Evolutionary conservation across 2,329 filamentous ascomycete species (phyloP).

Genomic region (Neonectria neomacrospora): DNA sequence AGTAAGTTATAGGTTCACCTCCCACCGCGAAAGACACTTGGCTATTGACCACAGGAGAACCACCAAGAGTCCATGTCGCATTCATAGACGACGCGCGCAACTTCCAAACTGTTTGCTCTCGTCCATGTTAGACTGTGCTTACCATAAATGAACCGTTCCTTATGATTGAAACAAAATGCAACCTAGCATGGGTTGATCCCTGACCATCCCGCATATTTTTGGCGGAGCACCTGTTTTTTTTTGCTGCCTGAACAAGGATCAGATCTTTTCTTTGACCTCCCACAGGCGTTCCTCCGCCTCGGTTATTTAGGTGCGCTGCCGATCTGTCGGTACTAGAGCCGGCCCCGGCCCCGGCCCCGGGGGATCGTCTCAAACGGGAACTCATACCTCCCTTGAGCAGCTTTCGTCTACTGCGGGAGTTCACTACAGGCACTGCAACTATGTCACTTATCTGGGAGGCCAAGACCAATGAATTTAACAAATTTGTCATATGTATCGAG

Average conservation of each 20-base stretch:
- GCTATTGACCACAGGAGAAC: background rate
- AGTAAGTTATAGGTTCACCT: too few species aligned
- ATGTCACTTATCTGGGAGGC: too few species aligned
- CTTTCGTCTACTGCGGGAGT: background rate
- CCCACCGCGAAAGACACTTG: background rate
- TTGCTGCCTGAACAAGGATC: background rate
- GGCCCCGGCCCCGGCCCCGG: background rate
- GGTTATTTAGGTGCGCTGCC: background rate
- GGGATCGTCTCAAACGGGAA: background rate
- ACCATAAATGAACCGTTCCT: background rate
- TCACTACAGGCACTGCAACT: too few species aligned
- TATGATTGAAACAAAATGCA: background rate
- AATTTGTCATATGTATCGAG: background rate
- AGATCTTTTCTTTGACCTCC: background rate
- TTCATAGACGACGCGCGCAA: background rate
- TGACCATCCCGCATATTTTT: background rate
- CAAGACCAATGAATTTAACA: background rate
- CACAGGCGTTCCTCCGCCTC: background rate
- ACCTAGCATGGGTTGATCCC: background rate
- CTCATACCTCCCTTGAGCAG: background rate
- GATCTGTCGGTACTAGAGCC: background rate
- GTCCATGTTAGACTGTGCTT: background rate
- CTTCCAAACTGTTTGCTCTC: background rate
- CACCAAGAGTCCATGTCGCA: background rate
- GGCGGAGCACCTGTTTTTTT: background rate